Conservation (phyloP, 176 grass and related monocot genomes). For the Calamus simplicifolius region DNA sequence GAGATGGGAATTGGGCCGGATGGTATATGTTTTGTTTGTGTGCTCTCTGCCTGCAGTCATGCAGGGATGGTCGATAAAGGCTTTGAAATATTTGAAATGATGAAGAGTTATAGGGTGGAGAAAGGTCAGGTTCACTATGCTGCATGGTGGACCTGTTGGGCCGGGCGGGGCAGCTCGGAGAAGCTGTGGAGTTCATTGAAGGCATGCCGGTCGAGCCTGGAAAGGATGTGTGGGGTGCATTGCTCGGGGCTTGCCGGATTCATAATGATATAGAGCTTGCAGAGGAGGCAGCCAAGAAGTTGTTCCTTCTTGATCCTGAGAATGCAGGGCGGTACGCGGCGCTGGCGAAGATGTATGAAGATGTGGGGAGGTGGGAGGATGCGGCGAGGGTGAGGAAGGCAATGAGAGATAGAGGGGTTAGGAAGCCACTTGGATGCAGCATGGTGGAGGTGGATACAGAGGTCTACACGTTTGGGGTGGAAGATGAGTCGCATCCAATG, state of each 20-base stretch:
- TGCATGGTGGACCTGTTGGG: conserved; percentile 20
- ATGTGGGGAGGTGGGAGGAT: conserved; percentile 11
- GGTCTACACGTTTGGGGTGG: not conserved
- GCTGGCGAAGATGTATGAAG: conserved; percentile 22
- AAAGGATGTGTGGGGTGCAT: conserved; percentile 22
- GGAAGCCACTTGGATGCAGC: conserved; percentile 15
- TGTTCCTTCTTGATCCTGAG: conserved; percentile 10
- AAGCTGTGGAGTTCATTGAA: not conserved
- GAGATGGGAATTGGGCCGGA: conserved; percentile 5
- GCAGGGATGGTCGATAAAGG: conserved; percentile 13
- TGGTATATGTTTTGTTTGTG: conserved; percentile 10
- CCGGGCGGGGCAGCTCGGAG: conserved; percentile 14
- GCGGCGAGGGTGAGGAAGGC: conserved; percentile 13
- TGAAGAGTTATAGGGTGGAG: conserved; percentile 15
- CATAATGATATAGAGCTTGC: conserved; percentile 19
- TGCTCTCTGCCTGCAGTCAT: conserved; percentile 15
- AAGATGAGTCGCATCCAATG: conserved; percentile 10
- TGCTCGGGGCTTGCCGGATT: conserved; percentile 10
- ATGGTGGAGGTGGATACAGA: conserved; percentile 9
- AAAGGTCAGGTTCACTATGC: conserved; percentile 18
- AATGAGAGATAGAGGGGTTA: conserved; percentile 10
- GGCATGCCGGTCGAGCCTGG: conserved; percentile 6
- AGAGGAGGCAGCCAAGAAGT: conserved; percentile 1
- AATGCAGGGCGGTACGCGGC: conserved; percentile 12
- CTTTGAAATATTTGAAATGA: conserved; percentile 8